Percentiles rank a stretch among this genome's conserved stretches.
phyloP scores from a whole-genome alignment of 2,329 filamentous ascomycete species.

The Domatiomyces globalis region DNA sequence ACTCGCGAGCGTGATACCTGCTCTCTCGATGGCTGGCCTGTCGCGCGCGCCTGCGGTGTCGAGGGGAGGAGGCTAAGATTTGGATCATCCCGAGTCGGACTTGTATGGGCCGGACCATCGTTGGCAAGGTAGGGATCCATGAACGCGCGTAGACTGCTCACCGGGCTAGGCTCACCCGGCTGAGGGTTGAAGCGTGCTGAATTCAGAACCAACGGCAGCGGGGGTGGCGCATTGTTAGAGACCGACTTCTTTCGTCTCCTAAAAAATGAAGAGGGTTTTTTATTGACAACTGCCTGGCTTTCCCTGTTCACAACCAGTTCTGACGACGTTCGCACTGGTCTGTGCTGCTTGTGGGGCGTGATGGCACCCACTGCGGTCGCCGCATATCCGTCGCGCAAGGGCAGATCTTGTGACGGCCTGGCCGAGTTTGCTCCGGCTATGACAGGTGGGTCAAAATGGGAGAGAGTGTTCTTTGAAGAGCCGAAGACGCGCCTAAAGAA shows the following conservation, averaged over 20 bases:
- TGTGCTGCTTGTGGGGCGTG: constrained; percentile 19
- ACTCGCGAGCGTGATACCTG: not conserved
- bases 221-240: constrained; percentile 48
- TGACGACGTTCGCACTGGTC: constrained; percentile 18
- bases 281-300: constrained; percentile 45
- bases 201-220: constrained; percentile 36
- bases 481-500: constrained; percentile 93
- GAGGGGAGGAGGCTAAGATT: not conserved
- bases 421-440: constrained; percentile 6
- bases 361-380: too few relatives aligned
- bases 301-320: constrained; percentile 22
- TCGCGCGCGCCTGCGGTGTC: not conserved
- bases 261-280: constrained; percentile 92
- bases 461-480: constrained; percentile 43
- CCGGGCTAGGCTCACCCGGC: constrained; percentile 41
- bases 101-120: constrained; percentile 11
- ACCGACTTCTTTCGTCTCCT: constrained; percentile 82
- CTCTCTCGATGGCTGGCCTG: not conserved
- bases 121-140: constrained; percentile 67
- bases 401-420: constrained; percentile 4
- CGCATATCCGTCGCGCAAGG: constrained; percentile 13
- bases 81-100: constrained; percentile 9
- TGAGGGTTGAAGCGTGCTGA: constrained; percentile 27
- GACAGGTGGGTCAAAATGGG: constrained; percentile 6
- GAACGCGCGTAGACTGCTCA: constrained; percentile 68